phyloP scores from a whole-genome alignment of 75 land plant species.

The Isoetes taiwanensis region DNA sequence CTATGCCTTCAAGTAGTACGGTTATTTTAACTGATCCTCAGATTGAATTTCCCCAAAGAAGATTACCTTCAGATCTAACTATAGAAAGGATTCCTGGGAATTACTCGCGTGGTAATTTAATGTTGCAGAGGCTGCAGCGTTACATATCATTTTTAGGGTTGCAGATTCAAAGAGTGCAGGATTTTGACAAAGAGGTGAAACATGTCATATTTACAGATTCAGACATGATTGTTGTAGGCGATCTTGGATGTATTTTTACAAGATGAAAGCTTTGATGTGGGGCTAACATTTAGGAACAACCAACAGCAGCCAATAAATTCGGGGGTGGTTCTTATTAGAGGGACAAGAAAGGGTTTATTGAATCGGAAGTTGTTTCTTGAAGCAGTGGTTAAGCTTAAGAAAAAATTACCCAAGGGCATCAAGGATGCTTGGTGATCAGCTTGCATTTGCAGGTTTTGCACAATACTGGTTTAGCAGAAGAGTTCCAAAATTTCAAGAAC shows the following conservation, averaged over 20 bases:
- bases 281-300: conserved; percentile 88
- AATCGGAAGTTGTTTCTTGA: conserved; percentile 17
- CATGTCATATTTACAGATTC: conserved; percentile 81
- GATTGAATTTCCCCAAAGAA: conserved; percentile 25
- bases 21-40: conserved; percentile 57
- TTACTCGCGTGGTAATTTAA: conserved; percentile 61
- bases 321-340: conserved; percentile 73
- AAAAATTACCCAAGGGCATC: conserved; percentile 62
- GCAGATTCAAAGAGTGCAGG: no score
- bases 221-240: conserved; percentile 71
- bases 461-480: conserved; percentile 36
- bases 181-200: no score
- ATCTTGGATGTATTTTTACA: conserved; percentile 43
- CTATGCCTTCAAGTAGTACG: conserved; percentile 52
- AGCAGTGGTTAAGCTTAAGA: no score
- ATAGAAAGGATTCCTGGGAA: conserved; percentile 45
- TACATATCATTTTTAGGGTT: no score
- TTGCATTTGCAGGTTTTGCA: conserved; percentile 65
- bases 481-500: conserved; percentile 24
- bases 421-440: conserved; percentile 88
- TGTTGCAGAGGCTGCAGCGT: conserved; percentile 87
- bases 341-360: conserved; percentile 48
- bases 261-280: conserved; percentile 51
- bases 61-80: conserved; percentile 14
- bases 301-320: conserved; percentile 86